phyloP scores from a whole-genome alignment of 2,329 filamentous ascomycete genomes.

The Pseudogymnoascus sp. region DNA sequence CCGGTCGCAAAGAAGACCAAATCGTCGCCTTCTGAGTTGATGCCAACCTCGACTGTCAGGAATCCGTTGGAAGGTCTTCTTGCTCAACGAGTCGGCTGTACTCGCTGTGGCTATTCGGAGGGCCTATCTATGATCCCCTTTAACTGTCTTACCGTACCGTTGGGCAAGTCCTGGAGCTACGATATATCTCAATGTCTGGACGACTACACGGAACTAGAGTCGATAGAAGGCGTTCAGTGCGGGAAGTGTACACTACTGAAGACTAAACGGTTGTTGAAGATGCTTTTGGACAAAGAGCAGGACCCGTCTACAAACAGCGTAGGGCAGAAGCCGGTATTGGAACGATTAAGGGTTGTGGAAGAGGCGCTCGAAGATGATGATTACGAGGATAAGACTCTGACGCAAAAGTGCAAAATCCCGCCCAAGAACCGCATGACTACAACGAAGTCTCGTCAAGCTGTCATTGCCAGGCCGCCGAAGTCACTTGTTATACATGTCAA shows the following conservation, averaged over 20 bases:
- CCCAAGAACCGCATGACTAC: constrained; percentile 62
- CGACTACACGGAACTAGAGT: constrained; percentile 75
- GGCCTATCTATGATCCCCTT: constrained; percentile 87
- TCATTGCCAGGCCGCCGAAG: constrained; percentile 72
- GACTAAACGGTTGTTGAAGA: constrained; percentile 39
- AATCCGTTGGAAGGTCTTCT: constrained; percentile 84
- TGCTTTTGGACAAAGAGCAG: constrained; percentile 32
- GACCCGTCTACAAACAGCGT: constrained; percentile 9
- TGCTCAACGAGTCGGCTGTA: constrained; percentile 83
- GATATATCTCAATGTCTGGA: constrained; percentile 73
- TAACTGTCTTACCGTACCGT: constrained; percentile 81
- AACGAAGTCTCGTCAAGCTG: constrained; percentile 84
- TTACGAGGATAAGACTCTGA: constrained; percentile 62
- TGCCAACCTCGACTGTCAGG: constrained; percentile 31
- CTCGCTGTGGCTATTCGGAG: constrained; percentile 76
- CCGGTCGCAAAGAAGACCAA: neutral
- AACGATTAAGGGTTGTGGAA: constrained; percentile 58
- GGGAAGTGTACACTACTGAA: constrained; percentile 77
- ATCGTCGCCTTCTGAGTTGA: neutral
- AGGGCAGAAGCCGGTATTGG: constrained; percentile 29
- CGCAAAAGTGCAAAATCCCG: constrained; percentile 55
- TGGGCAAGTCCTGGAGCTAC: constrained; percentile 57
- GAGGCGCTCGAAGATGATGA: constrained; percentile 69
- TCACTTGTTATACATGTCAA: constrained; percentile 84
- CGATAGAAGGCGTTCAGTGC: constrained; percentile 85